Percentiles rank a stretch among this genome's conserved stretches.
phyloP scores from a whole-genome alignment of 768 basidiomycete genomes.

The Russula abietina region DNA sequence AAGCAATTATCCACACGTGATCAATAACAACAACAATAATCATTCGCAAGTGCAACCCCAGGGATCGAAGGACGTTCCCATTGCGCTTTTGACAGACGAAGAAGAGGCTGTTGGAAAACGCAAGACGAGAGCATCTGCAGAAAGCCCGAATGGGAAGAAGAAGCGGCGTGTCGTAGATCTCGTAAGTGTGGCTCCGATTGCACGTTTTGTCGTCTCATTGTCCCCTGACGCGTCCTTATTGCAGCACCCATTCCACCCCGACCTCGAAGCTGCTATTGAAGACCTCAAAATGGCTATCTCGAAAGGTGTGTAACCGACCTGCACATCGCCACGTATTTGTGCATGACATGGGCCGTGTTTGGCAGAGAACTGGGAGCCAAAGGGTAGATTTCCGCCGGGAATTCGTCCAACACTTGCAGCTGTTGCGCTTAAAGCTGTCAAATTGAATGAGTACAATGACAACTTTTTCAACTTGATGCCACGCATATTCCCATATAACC shows the following conservation, averaged over 20 bases:
- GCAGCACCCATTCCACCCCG: constrained; percentile 64
- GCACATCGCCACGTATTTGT: background rate
- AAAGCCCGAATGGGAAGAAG: constrained; percentile 45
- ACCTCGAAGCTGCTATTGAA: constrained; percentile 56
- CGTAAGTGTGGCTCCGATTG: constrained; percentile 33
- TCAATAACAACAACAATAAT: background rate
- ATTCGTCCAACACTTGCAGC: constrained; percentile 69
- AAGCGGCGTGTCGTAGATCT: constrained; percentile 66
- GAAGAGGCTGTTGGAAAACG: constrained; percentile 28
- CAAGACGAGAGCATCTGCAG: constrained; percentile 9
- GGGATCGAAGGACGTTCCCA: constrained; percentile 48
- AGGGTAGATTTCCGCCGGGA: constrained; percentile 82
- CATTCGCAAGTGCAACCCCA: constrained; percentile 27
- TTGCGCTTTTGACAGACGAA: constrained; percentile 40
- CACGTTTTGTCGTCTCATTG: background rate
- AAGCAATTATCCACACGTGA: constrained; percentile 19
- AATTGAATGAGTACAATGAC: constrained; percentile 85
- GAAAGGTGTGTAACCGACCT: constrained; percentile 39
- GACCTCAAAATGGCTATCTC: constrained; percentile 55
- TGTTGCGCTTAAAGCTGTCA: constrained; percentile 71
- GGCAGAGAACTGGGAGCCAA: constrained; percentile 69
- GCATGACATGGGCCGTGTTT: background rate
- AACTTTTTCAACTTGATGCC: constrained; percentile 90
- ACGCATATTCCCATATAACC: constrained; percentile 85
- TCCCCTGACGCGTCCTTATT: background rate